Base-by-base conservation (phyloP, 148 eudicot species). In the Heliamphora exappendiculata region DNA sequence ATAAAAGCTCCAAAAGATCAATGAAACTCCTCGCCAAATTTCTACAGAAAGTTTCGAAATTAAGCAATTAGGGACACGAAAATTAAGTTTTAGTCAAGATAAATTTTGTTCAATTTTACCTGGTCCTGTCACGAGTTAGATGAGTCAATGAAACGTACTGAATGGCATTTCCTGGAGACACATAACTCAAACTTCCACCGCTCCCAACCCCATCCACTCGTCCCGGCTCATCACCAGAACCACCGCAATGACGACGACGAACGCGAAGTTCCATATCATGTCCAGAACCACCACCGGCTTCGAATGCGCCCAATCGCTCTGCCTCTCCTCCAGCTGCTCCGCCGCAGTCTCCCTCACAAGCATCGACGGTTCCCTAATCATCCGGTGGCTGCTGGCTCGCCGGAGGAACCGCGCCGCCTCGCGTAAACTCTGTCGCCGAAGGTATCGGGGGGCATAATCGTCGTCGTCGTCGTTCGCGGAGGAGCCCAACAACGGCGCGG, bases 231-330 rank as follows among this genome's bases (percentile, higher is more conserved):
- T 26, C 3, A 73, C 70, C 76, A 90, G 13, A 5, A 79, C 83
- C 14, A 22, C 84, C 0, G 17, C 22, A 0, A 91, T 77, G 1
- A 80, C 91, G 4, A 58, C 51, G 4, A 90, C 81, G 29, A 90
- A 92, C 7, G 85, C 85, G 4, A 86, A 29, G 77, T 92, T 90
- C 97, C 97, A 92, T 0, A 86, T 55, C 29, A 84, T 80, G 60
- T 92, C 97, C 14, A 92, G 83, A 3, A 81, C 58, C 31, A 92
- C 92, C 1, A 92, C 82, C 10, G 97, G 94, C 24, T 70, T 78
- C 37, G 92, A 90, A 62, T 87, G 86, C 1, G 92, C 94, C 94
- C 97, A 92, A 41, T 88, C 94, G 50, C 79, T 81, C 78, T 88
- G 92, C 28, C 97, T 65, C 78, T 85, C 92, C 42, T 92, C 94